These are phyloP conservation scores for Magnolia sinica DNA, from an alignment of 164 flowering plant species.

Conservation along the genomic window DNA sequence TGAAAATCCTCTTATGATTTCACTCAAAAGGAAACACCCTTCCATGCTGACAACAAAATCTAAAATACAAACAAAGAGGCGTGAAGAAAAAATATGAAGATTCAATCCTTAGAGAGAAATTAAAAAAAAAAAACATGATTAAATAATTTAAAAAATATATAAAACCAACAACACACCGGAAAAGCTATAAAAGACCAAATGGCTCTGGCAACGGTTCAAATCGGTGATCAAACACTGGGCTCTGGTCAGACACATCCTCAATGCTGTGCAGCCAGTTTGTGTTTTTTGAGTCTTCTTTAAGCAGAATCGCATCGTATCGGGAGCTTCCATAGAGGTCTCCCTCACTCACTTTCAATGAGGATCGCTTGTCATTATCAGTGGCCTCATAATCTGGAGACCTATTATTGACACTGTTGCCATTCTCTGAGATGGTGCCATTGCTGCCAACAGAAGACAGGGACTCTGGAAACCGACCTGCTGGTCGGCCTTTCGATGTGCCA, in stretches of 20 bases:
- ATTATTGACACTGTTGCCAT: slow-evolving; percentile 24
- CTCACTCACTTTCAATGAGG: slow-evolving; percentile 32
- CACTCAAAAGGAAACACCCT: background rate
- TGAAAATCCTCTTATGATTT: background rate
- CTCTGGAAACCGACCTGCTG: slow-evolving; percentile 25
- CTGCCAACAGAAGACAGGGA: slow-evolving; percentile 30
- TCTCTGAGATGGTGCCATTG: slow-evolving; percentile 42
- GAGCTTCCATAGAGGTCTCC: slow-evolving; percentile 80
- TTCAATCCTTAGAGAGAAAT: slow-evolving; percentile 1
- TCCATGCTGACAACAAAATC: too few relatives aligned
- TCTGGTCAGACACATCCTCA: slow-evolving; percentile 70
- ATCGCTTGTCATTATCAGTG: slow-evolving; percentile 25
- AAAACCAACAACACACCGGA: background rate
- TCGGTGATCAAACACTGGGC: slow-evolving; percentile 65
- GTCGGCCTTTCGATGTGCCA: slow-evolving; percentile 43
- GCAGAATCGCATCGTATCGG: slow-evolving; percentile 77
- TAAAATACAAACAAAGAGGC: background rate
- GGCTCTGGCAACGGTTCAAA: slow-evolving; percentile 86
- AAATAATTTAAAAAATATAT: slow-evolving; percentile 5
- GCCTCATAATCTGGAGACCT: slow-evolving; percentile 24
- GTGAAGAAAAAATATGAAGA: background rate
- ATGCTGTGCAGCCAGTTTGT: slow-evolving; percentile 80
- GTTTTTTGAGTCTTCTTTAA: slow-evolving; percentile 81
- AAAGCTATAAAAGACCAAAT: slow-evolving; percentile 53
- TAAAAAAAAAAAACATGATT: background rate